Evolutionary conservation across 2,329 filamentous ascomycete species (phyloP).

Genomic region (Fusarium sp.): DNA sequence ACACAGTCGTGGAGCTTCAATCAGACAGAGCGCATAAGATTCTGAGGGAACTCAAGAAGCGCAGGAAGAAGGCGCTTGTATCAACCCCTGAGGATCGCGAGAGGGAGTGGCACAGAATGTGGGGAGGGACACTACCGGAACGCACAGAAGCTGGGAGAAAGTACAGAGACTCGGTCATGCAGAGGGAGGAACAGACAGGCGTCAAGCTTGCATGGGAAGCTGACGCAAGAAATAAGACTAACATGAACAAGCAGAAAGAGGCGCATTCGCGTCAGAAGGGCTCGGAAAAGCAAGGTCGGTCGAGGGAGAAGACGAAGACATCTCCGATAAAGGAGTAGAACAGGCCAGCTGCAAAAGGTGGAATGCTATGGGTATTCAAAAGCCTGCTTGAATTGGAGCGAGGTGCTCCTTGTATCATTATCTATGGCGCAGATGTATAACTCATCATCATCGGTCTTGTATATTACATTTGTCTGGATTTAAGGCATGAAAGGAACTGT

Average conservation of each 20-base stretch:
- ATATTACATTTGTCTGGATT: background rate
- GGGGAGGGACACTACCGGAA: constrained; percentile 51
- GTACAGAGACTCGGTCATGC: constrained; percentile 65
- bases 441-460: constrained; percentile 11
- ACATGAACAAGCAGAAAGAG: background rate
- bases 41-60: constrained; percentile 65
- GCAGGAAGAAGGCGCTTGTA: constrained; percentile 60
- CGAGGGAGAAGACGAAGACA: background rate
- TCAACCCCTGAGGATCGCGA: constrained; percentile 54
- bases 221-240: background rate
- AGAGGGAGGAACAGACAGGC: constrained; percentile 57
- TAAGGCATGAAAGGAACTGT: background rate
- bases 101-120: constrained; percentile 58
- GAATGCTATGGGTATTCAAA: background rate
- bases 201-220: constrained; percentile 57
- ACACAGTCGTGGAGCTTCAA: constrained; percentile 73
- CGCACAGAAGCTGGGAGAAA: constrained; percentile 63
- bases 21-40: constrained; percentile 55
- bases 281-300: background rate
- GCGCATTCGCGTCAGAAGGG: background rate
- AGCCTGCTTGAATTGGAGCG: constrained; percentile 1
- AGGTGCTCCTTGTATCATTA: constrained; percentile 25
- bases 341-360: background rate
- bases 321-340: background rate
- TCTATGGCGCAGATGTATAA: background rate